Evolutionary conservation across 352 stramenopile species (phyloP).

Genomic region (Plasmopara halstedii): DNA sequence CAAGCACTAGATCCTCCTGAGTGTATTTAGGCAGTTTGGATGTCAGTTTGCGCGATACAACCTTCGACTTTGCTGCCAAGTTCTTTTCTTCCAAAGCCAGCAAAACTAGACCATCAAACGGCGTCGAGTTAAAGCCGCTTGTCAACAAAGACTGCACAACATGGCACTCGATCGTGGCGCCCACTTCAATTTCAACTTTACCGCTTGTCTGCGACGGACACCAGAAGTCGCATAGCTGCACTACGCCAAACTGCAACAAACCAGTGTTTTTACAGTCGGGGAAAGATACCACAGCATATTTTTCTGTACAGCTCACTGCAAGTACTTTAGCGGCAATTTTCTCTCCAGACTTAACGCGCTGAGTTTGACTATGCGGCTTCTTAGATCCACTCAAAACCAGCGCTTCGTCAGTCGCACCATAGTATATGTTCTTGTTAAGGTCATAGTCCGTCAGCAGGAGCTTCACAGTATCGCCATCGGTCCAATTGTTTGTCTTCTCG

Average conservation of each 20-base stretch:
- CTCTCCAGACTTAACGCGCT: constrained; percentile 31
- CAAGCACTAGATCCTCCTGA: constrained; percentile 46
- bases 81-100: constrained; percentile 50
- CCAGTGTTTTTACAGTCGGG: constrained; percentile 28
- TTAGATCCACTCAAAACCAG: constrained; percentile 58
- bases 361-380: constrained; percentile 68
- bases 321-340: constrained; percentile 49
- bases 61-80: constrained; percentile 29
- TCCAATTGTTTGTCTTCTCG: constrained; percentile 28
- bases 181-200: constrained; percentile 50
- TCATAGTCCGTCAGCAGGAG: constrained; percentile 80
- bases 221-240: constrained; percentile 75
- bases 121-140: constrained; percentile 36
- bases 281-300: constrained; percentile 67
- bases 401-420: constrained; percentile 31
- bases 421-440: constrained; percentile 81
- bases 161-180: constrained; percentile 26
- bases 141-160: constrained; percentile 40
- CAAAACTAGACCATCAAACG: constrained; percentile 70
- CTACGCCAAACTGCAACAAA: constrained; percentile 40
- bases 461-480: constrained; percentile 64
- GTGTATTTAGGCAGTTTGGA: constrained; percentile 70
- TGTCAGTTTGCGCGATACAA: constrained; percentile 19
- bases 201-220: constrained; percentile 50
- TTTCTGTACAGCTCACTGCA: constrained; percentile 39